These are phyloP conservation scores for Microcera coccophila DNA, from an alignment of 2,329 filamentous ascomycete species.

Conservation along the genomic window DNA sequence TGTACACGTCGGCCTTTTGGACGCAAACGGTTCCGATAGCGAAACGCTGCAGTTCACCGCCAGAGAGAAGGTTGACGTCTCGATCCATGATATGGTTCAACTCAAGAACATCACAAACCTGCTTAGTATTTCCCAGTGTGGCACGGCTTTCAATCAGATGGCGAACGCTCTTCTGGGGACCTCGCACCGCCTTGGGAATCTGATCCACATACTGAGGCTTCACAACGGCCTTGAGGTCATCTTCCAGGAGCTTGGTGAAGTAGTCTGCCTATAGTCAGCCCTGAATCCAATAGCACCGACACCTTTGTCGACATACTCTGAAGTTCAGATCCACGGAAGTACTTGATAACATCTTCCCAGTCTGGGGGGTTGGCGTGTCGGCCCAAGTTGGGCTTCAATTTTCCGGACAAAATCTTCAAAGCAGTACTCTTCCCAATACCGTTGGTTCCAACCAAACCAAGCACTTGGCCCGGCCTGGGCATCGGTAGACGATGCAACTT, in stretches of 20 bases:
- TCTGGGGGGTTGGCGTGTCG: conserved; percentile 94
- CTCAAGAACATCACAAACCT: conserved; percentile 81
- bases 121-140: conserved; percentile 73
- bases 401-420: conserved; percentile 95
- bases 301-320: conserved; percentile 65
- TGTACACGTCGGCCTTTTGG: conserved; percentile 95
- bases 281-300: background rate
- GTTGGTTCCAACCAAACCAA: conserved; percentile 97
- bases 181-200: conserved; percentile 87
- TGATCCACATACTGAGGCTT: conserved; percentile 99
- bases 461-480: conserved; percentile 89
- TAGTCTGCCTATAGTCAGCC: conserved; percentile 58
- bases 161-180: conserved; percentile 73
- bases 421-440: conserved; percentile 99
- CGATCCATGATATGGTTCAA: conserved; percentile 86
- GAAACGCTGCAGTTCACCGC: conserved; percentile 97
- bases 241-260: conserved; percentile 96
- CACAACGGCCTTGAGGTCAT: conserved; percentile 94
- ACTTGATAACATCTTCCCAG: conserved; percentile 98
- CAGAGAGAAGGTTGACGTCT: conserved; percentile 85
- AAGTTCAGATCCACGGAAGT: conserved; percentile 95
- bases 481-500: conserved; percentile 96
- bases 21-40: conserved; percentile 95
- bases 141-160: conserved; percentile 71
- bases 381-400: conserved; percentile 96